Evolutionary conservation across 805 yeast species (phyloP).

Genomic region (Lipomyces anomalus): DNA sequence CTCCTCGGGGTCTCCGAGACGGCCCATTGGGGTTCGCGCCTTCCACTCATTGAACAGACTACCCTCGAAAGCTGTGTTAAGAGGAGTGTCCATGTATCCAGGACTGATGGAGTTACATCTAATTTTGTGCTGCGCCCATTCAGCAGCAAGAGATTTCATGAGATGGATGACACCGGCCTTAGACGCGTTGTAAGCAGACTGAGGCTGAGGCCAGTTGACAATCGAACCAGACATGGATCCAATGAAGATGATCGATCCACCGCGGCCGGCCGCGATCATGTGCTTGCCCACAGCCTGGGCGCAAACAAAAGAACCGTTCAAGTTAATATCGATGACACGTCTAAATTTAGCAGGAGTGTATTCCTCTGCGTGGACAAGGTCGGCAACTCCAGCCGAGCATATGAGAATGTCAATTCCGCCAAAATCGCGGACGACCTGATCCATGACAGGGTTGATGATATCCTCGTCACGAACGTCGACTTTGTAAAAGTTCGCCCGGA

Average conservation of each 20-base stretch:
- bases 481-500: conserved; percentile 57
- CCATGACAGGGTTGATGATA: conserved; percentile 46
- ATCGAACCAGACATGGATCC: conserved; percentile 69
- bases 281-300: conserved; percentile 63
- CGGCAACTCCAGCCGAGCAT: conserved; percentile 64
- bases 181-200: conserved; percentile 64
- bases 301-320: conserved; percentile 61
- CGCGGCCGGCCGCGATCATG: conserved; percentile 50
- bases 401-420: conserved; percentile 52
- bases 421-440: conserved; percentile 49
- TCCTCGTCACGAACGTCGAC: conserved; percentile 54
- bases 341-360: conserved; percentile 61
- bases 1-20: conserved; percentile 65
- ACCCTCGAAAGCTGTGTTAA: conserved; percentile 50
- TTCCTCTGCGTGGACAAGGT: conserved; percentile 63
- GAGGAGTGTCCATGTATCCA: conserved; percentile 66
- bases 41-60: conserved; percentile 54
- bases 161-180: conserved; percentile 68
- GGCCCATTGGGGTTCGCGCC: conserved; percentile 57
- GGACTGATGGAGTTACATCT: conserved; percentile 65
- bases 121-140: conserved; percentile 64
- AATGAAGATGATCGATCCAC: conserved; percentile 57
- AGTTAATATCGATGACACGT: conserved; percentile 57
- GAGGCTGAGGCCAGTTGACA: conserved; percentile 70
- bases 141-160: conserved; percentile 62